Evolutionary conservation across 148 eudicot species (phyloP).

Genomic region (Rhododendron ferrugineum): DNA sequence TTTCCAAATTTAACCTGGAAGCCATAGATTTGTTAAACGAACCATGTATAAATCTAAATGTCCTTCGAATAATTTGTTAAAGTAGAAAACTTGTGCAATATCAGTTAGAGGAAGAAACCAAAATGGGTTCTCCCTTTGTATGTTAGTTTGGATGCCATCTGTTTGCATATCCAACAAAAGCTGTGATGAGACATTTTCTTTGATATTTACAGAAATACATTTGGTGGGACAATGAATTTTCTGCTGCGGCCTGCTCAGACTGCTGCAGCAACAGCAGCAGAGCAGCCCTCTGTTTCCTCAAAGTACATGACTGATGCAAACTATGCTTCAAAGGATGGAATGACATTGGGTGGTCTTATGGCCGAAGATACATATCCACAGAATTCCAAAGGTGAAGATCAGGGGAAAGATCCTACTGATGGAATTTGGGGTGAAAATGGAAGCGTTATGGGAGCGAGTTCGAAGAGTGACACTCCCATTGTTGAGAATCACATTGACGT

Average conservation of each 20-base stretch:
- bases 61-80: not conserved
- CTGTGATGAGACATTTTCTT: not conserved
- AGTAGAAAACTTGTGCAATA: not conserved
- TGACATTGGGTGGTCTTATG: conserved; percentile 65
- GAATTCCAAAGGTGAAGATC: conserved; percentile 22
- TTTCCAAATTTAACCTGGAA: not conserved
- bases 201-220: conserved; percentile 16
- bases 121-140: not conserved
- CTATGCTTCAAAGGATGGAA: conserved; percentile 26
- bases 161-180: not conserved
- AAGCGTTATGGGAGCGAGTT: conserved; percentile 12
- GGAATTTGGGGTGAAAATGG: conserved; percentile 29
- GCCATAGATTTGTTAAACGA: not conserved
- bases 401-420: conserved; percentile 16
- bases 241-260: conserved; percentile 67
- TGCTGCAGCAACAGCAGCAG: conserved; percentile 48
- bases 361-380: conserved; percentile 41
- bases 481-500: conserved; percentile 71
- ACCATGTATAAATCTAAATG: not conserved
- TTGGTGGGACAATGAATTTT: conserved; percentile 63
- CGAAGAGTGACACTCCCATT: conserved; percentile 35
- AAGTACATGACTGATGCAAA: conserved; percentile 28
- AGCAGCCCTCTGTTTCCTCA: conserved; percentile 25
- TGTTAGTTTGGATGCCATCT: not conserved
- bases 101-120: not conserved